A percentile compares a stretch with the other conserved stretches of the same genome.
phyloP scores from a whole-genome alignment of 352 stramenopile genomes.

The Phytophthora vignae region DNA sequence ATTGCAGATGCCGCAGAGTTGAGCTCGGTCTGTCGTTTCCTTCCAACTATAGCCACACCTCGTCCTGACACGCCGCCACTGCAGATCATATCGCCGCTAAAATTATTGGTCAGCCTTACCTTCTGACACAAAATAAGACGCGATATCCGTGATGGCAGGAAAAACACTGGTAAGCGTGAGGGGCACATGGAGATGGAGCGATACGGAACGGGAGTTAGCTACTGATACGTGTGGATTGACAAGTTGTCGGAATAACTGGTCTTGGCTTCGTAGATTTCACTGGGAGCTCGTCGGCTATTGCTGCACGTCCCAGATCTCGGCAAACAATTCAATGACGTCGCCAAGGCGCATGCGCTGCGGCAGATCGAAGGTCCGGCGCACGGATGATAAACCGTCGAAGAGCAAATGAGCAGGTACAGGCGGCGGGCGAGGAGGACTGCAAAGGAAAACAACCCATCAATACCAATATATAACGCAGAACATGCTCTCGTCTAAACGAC shows the following conservation, averaged over 20 bases:
- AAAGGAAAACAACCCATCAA: constrained; percentile 17
- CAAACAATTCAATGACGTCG: constrained; percentile 89
- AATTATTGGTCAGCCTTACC: constrained; percentile 17
- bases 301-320: constrained; percentile 91
- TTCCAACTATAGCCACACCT: constrained; percentile 27
- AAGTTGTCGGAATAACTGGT: constrained; percentile 33
- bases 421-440: constrained; percentile 70
- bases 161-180: constrained; percentile 13
- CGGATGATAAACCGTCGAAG: constrained; percentile 85
- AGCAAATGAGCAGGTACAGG: constrained; percentile 79
- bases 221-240: constrained; percentile 51
- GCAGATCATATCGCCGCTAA: constrained; percentile 25
- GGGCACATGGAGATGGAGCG: constrained; percentile 5
- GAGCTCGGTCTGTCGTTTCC: constrained; percentile 28
- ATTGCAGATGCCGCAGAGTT: constrained; percentile 13
- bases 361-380: constrained; percentile 88
- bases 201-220: constrained; percentile 18
- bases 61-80: constrained; percentile 16
- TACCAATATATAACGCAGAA: constrained; percentile 10
- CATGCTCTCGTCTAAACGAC: background rate
- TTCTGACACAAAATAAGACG: background rate
- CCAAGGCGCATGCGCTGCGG: constrained; percentile 86
- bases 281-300: constrained; percentile 51
- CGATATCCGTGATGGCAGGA: constrained; percentile 15
- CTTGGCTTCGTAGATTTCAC: constrained; percentile 28